Evolutionary conservation across 257 asterid genomes (phyloP), one percentile per base, ranked within the genome.

Genomic region (Jasminum sambac): DNA sequence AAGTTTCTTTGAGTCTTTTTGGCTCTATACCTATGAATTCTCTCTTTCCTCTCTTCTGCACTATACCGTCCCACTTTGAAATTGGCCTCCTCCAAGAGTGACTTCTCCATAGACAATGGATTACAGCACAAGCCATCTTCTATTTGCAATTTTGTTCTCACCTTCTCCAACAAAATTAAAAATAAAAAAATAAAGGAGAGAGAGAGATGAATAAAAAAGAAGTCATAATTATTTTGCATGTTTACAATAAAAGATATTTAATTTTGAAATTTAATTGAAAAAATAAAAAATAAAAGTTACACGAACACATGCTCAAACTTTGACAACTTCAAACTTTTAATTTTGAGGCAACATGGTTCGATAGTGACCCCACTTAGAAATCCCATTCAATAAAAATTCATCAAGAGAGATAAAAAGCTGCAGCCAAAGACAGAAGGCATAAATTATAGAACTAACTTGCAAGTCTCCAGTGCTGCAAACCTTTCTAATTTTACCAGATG

Each of bases 391-490:
- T 52, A 52, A 14, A 52, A 52, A 19, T 19, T n/a, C 14, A 52
- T 17, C 61, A 9, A 21, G 10, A 3, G 21, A 21, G 21, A 21
- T 9, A 10, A 52, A 55, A 6, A 23, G 36, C 3, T 19, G n/a
- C 4, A 23, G 34, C 34, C 19, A 17, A 71, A 11, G 14, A 26
- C 2, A 5, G n/a, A 14, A 44, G n/a, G 17, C 17, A 5, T 46
- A 46, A 19, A 46, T 1, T n/a, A 48, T n/a, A 50, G 19, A n/a
- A 44, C 82, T 74, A 40, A 93, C 96, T 30, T 89, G 98, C 71
- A 93, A 80, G 71, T 93, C 98, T 36, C 97, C 98, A 40, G 96
- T 82, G 80, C 97, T 90, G 84, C 87, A 87, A 57, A 76, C 98
- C 75, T 96, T 83, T 77, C 96, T 89, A 76, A 92, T 85, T 76